Conservation (phyloP, 2,329 filamentous ascomycete species). For the Reticulascus tulasneorum region DNA sequence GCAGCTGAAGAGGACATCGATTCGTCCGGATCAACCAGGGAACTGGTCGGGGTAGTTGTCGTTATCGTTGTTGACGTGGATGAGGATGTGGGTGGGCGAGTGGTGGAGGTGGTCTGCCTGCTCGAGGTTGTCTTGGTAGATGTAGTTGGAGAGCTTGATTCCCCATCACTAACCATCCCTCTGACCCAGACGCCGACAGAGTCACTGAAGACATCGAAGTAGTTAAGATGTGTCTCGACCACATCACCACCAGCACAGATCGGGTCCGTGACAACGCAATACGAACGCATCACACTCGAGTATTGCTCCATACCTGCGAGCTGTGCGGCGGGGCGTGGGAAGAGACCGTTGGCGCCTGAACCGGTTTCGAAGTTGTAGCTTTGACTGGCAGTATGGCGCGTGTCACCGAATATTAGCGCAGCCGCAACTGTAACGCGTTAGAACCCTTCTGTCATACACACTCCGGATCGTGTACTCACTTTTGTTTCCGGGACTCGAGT, state of each 20-base stretch:
- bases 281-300: constrained; percentile 22
- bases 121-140: neutral
- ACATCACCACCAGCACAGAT: constrained; percentile 32
- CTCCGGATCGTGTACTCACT: constrained; percentile 21
- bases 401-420: constrained; percentile 29
- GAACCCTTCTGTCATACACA: neutral
- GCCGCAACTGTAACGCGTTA: constrained; percentile 22
- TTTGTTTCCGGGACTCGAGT: constrained; percentile 24
- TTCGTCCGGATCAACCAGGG: too few species aligned
- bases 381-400: constrained; percentile 28
- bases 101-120: too few species aligned
- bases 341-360: constrained; percentile 19
- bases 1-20: too few species aligned
- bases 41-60: neutral
- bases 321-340: constrained; percentile 24
- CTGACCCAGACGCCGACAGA: constrained; percentile 11
- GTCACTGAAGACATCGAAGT: constrained; percentile 15
- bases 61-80: constrained; percentile 1
- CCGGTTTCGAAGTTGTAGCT: constrained; percentile 27
- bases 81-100: neutral
- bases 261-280: constrained; percentile 32
- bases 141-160: neutral
- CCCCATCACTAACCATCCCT: constrained; percentile 2
- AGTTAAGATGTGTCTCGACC: constrained; percentile 29
- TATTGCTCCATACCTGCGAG: constrained; percentile 24